A percentile compares a stretch with the other conserved stretches of the same genome.
These are phyloP conservation scores for Aegilops tauschii DNA, from an alignment of 176 grass and related monocot genomes.

Conservation along the genomic window DNA sequence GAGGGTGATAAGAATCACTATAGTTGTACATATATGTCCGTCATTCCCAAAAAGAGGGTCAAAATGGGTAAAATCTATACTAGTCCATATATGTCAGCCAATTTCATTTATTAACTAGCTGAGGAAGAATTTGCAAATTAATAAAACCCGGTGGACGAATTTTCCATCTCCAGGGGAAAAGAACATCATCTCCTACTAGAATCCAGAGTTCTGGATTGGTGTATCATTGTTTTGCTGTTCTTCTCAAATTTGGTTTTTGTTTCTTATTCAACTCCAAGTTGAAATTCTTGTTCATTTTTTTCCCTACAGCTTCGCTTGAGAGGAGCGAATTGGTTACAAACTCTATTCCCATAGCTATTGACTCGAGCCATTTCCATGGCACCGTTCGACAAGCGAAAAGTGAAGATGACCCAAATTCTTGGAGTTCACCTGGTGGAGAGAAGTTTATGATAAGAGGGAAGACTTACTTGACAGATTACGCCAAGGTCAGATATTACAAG, in stretches of 20 bases:
- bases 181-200: neutral
- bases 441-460: conserved; percentile 98
- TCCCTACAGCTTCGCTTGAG: conserved; percentile 54
- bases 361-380: conserved; percentile 62
- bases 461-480: conserved; percentile 78
- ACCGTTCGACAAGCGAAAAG: conserved; percentile 56
- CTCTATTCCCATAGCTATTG: conserved; percentile 45
- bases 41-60: neutral
- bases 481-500: conserved; percentile 54
- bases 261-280: conserved; percentile 17
- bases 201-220: neutral
- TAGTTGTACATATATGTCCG: conserved; percentile 7
- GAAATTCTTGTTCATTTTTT: conserved; percentile 17
- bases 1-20: neutral
- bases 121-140: neutral
- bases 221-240: neutral
- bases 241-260: neutral
- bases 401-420: conserved; percentile 72
- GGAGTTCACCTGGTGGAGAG: conserved; percentile 76
- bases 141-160: neutral
- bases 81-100: neutral
- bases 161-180: neutral
- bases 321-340: conserved; percentile 55
- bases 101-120: neutral
- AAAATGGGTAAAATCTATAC: neutral